Evolutionary conservation across 1,284 basidiomycete species (phyloP).

Genomic region (Dichomitus squalens): DNA sequence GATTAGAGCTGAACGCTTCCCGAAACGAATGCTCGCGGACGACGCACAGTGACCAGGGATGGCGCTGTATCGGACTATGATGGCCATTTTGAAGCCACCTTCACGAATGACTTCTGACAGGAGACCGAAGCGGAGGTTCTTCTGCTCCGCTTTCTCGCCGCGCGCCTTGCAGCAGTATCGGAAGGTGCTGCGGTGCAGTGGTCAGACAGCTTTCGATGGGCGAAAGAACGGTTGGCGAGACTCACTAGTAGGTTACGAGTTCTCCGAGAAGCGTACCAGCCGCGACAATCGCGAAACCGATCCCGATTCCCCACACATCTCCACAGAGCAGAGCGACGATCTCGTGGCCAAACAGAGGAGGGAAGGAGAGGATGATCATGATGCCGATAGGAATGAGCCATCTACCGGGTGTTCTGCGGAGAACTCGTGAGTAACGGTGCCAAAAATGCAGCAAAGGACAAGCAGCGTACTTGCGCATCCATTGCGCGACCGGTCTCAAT

Average conservation of each 20-base stretch:
- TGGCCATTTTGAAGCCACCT: constrained; percentile 77
- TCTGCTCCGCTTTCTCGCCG: constrained; percentile 71
- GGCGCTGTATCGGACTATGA: constrained; percentile 73
- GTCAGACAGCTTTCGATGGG: not conserved
- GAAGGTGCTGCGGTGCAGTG: constrained; percentile 51
- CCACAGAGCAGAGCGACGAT: constrained; percentile 75
- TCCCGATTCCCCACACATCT: constrained; percentile 70
- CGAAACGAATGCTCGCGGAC: not conserved
- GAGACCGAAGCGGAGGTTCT: constrained; percentile 74
- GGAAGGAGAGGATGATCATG: constrained; percentile 77
- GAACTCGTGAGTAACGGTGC: not conserved
- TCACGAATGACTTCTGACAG: constrained; percentile 76
- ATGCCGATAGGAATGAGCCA: constrained; percentile 85
- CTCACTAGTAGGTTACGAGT: constrained; percentile 70
- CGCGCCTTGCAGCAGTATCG: constrained; percentile 61
- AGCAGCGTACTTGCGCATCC: constrained; percentile 41
- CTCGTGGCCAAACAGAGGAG: constrained; percentile 79
- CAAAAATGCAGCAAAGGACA: not conserved
- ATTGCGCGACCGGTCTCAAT: constrained; percentile 54
- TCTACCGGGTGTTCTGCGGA: constrained; percentile 43
- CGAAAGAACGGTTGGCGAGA: not conserved
- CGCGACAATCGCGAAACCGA: constrained; percentile 67
- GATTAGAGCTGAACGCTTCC: not conserved
- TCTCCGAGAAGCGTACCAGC: constrained; percentile 70
- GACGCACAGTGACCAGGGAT: constrained; percentile 74